Base-by-base conservation (phyloP, 2,329 filamentous ascomycete species). In the Epichloe gansuensis region DNA sequence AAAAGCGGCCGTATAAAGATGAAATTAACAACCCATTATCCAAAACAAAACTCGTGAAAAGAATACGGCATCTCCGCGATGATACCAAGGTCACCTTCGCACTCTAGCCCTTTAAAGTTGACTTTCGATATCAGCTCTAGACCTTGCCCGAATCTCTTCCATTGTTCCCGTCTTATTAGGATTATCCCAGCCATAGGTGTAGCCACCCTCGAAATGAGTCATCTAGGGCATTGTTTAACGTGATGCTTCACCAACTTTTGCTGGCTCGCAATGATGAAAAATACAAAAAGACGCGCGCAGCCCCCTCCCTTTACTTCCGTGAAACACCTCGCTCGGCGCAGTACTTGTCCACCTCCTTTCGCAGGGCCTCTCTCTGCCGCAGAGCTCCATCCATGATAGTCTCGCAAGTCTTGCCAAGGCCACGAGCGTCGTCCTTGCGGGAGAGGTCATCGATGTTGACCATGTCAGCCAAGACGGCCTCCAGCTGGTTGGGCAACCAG, bases 401-500 rank as follows among this genome's bases (percentile, higher is more conserved):
- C 54, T 73, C 71, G 47, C 72, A 72, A 50, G 69, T 68, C 46
- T 66, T 65, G 13, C 73, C 74, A 38, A 81, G 72, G 13, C 71
- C 71, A 38, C 61, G 60, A n/a, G 60, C 60, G 31, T 71, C 68
- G 49, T 66, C 66, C 45, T 59, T 65, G 53, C 64, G 65, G 43
- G 69, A 73, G 47, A 66, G 68, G 34, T 70, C 69, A 58, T 78
- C 77, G 2, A 86, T 73, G 38, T 75, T 70, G 23, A 72, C 69
- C 84, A 91, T 91, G 62, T 88, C 76, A 12, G 76, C 73, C 67
- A 91, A 74, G 12, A 91, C 85, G 1, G 87, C 86, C 57, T 81
- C 76, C 47, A 91, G 75, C 72, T 91, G 87, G 67, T 91, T 91
- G 3, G 87, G 87, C 56, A 91, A 69, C 87, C 87, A 91, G 2